These are phyloP conservation scores for Nitzschia sp. DNA, from an alignment of 108 stramenopile species.

Conservation along the genomic window DNA sequence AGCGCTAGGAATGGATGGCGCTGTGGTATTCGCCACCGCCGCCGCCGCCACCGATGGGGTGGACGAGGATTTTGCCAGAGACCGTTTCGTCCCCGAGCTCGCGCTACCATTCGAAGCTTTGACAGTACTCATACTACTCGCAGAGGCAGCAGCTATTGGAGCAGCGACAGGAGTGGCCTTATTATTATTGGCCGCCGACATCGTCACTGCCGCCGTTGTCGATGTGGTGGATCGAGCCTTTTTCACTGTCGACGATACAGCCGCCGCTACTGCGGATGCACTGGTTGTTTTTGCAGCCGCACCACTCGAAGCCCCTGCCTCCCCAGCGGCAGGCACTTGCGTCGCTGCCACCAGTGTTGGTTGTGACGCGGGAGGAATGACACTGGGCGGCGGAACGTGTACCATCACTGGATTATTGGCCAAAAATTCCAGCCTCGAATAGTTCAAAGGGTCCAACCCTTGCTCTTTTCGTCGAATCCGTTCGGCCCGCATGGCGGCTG, in stretches of 20 bases:
- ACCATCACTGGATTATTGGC: not conserved
- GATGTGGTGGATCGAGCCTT: not conserved
- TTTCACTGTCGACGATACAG: not conserved
- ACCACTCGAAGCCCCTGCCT: not conserved
- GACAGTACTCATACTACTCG: not conserved
- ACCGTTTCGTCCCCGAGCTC: constrained; percentile 4
- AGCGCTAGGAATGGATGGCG: constrained; percentile 8
- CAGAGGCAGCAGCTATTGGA: not conserved
- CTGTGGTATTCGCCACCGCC: not conserved
- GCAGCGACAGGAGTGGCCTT: not conserved
- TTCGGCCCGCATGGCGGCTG: constrained; percentile 35
- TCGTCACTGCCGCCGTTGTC: not conserved
- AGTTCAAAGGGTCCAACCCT: not conserved
- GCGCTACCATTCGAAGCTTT: not conserved
- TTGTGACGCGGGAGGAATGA: not conserved
- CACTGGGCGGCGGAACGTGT: not conserved
- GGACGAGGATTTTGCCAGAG: constrained; percentile 9
- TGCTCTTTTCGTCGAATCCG: constrained; percentile 16
- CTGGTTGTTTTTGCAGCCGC: not conserved
- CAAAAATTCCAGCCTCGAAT: not conserved
- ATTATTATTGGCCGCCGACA: constrained; percentile 1
- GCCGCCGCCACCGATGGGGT: too few species aligned
- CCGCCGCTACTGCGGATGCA: not conserved
- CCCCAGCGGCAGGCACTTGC: not conserved
- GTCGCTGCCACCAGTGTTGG: not conserved